These are phyloP conservation scores for Leucosporidium creatinivorum DNA, from an alignment of 768 basidiomycete genomes.

Conservation along the genomic window DNA sequence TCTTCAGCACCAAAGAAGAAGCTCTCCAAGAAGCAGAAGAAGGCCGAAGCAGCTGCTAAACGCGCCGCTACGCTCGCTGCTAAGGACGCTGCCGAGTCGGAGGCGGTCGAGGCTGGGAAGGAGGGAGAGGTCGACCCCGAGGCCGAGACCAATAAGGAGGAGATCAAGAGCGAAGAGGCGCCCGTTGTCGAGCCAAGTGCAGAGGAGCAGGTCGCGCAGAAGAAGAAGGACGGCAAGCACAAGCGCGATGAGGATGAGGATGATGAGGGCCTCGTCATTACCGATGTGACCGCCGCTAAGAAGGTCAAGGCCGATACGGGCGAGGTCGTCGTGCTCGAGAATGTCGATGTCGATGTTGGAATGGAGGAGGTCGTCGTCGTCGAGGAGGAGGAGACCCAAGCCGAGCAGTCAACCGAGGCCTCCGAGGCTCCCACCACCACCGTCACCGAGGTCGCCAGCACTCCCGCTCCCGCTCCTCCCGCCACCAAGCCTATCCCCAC, in stretches of 20 bases:
- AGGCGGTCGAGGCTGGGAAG: neutral
- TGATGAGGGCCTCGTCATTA: constrained; percentile 1
- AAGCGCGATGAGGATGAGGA: constrained; percentile 5
- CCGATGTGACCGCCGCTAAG: constrained; percentile 13
- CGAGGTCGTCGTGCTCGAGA: neutral
- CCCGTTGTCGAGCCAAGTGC: constrained; percentile 1
- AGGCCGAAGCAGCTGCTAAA: neutral
- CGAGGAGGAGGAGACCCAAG: neutral
- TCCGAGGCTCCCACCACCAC: neutral
- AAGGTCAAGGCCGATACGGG: constrained; percentile 23
- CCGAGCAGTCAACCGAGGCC: neutral
- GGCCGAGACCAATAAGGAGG: constrained; percentile 3
- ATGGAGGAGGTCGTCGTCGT: neutral
- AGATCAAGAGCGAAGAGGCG: too few species aligned
- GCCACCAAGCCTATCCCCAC: constrained; percentile 40
- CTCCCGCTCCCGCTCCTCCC: neutral
- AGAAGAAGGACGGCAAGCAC: constrained; percentile 15
- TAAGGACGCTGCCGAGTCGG: constrained; percentile 20
- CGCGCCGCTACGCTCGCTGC: neutral
- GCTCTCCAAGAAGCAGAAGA: constrained; percentile 35
- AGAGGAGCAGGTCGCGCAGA: neutral
- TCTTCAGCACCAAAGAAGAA: constrained; percentile 16
- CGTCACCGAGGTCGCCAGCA: neutral
- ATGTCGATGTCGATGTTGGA: neutral
- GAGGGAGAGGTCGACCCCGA: constrained; percentile 21